Conservation (phyloP, 257 asterid genomes). For the Plantago major region DNA sequence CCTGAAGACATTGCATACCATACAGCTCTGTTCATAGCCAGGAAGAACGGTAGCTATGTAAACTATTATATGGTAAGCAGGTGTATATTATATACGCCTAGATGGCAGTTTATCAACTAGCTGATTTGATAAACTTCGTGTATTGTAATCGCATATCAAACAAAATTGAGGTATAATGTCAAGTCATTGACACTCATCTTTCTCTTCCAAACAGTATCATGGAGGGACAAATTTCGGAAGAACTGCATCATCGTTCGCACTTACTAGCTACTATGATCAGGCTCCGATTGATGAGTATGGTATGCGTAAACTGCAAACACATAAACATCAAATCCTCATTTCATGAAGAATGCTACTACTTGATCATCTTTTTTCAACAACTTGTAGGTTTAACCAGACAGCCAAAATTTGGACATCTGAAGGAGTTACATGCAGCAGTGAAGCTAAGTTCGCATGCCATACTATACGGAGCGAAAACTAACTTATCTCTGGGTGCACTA, state of each 20-base stretch:
- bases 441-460: slow-evolving; percentile 48
- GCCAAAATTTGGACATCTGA: slow-evolving; percentile 85
- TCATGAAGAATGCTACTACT: background rate
- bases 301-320: slow-evolving; percentile 15
- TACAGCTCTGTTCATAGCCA: slow-evolving; percentile 67
- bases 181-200: background rate
- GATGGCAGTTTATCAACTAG: background rate
- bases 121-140: no score
- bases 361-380: background rate
- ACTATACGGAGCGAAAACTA: slow-evolving; percentile 43
- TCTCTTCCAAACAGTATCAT: slow-evolving; percentile 49
- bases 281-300: slow-evolving; percentile 92
- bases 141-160: no score
- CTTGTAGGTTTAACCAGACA: slow-evolving; percentile 62
- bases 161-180: background rate
- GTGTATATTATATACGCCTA: background rate
- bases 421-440: slow-evolving; percentile 65
- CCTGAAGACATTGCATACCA: slow-evolving; percentile 69
- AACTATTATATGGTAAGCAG: slow-evolving; percentile 82
- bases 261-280: slow-evolving; percentile 73
- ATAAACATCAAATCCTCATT: background rate
- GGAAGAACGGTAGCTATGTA: slow-evolving; percentile 79
- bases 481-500: slow-evolving; percentile 37
- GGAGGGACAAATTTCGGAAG: slow-evolving; percentile 94
- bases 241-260: slow-evolving; percentile 38